phyloP scores from a whole-genome alignment of 208 protist genomes.

The Leptomonas pyrrhocoris region DNA sequence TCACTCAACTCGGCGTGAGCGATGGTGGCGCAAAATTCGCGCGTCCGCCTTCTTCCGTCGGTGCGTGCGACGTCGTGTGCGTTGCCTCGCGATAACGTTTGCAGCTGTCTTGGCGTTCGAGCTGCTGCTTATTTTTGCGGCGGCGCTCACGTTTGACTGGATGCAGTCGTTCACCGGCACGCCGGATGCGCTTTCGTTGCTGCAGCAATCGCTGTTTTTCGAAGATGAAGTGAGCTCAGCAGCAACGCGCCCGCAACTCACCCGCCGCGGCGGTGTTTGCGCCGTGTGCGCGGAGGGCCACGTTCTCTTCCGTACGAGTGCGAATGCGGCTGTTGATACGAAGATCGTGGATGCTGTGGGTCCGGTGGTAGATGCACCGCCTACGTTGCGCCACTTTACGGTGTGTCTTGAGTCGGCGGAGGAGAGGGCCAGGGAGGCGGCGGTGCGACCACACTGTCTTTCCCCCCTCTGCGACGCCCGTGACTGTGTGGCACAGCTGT shows the following conservation, averaged over 20 bases:
- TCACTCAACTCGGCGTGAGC: too few species aligned
- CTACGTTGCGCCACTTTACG: neutral
- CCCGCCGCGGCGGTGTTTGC: neutral
- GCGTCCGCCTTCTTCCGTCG: neutral
- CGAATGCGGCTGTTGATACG: neutral
- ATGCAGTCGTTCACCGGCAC: neutral
- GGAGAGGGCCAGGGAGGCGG: neutral
- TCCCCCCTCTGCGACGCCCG: conserved; percentile 1
- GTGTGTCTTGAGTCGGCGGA: conserved; percentile 14
- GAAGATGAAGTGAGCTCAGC: conserved; percentile 1
- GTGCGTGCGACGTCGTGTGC: neutral
- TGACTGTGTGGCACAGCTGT: conserved; percentile 19
- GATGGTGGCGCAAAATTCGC: neutral
- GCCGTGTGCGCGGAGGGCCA: conserved; percentile 17
- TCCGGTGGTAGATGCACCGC: neutral
- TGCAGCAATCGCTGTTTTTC: neutral
- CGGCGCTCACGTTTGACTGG: neutral
- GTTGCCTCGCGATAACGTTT: neutral
- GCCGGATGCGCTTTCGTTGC: neutral
- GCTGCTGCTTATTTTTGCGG: neutral
- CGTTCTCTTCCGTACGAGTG: neutral
- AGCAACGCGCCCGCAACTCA: neutral
- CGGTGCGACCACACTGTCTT: neutral
- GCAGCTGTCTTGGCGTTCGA: neutral
- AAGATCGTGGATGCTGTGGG: neutral